Base-by-base conservation (phyloP, 805 yeast genomes). In the Ogataea polymorpha region DNA sequence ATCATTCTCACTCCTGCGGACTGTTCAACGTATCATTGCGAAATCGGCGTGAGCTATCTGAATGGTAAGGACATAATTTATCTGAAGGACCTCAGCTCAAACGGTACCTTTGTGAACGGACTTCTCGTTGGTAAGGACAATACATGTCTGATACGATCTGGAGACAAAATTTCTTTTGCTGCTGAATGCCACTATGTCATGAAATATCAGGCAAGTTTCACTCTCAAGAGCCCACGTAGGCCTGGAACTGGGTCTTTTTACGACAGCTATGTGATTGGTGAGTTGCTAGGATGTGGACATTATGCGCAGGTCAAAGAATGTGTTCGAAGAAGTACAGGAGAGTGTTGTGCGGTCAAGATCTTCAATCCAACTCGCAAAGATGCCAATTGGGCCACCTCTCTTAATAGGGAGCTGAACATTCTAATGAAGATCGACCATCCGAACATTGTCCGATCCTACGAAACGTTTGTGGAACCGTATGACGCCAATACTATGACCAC, bases 271-370 rank as follows among this genome's bases (percentile, higher is more conserved):
- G 66, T 74, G 6, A 44, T 77, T 14, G 86, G 86, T 0, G 70
- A 67, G 41, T 77, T 80, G 48, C 61, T 85, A 16, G 93, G 93
- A 0, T 65, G 82, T 4, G 93, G 93, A 0, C 91, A 85, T 61
- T 85, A 85, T 54, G 91, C 93, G 0, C 78, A 79, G n/a, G 93
- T 85, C 3, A 81, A 79, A 55, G 86, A 82, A 49, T 87, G 87
- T 2, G 67, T 68, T 6, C 71, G 76, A 46, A 74, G 79, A 49
- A 59, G 62, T 6, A 71, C 80, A 0, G 87, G 88, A 0, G 72
- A 72, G 36, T 62, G 72, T 2, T 84, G 79, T 35, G 93, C 91
- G 0, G 86, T 85, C 4, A 85, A 85, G 55, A 79, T 85, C 7
- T 85, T 85, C 60, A 67, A 63, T 44, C 74, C 73, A 9, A 67